Evolutionary conservation across 768 basidiomycete genomes (phyloP), one percentile per base, ranked within the genome.

Genomic region (Lentinula boryana): DNA sequence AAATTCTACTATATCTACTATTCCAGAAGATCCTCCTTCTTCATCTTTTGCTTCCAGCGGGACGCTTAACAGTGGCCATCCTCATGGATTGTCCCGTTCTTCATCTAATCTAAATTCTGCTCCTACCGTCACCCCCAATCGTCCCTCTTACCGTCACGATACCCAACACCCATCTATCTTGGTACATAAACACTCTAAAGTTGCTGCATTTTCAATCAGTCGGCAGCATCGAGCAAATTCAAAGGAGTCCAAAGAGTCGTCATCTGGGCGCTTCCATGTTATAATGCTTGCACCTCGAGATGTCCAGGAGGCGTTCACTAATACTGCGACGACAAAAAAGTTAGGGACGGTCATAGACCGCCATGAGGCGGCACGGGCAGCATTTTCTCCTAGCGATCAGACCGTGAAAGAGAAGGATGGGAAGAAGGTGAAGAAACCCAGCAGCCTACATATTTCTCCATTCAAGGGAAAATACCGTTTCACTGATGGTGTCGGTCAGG

Each of bases 161-260:
- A 40, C 23, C 13, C 44, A 60, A 8, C 50, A 60, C 16, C 58
- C 58, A 13, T 18, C 58, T 51, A 49, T 60, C 33, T 18, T 60
- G 15, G 58, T 60, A 9, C 58, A 60, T 32, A 49, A 50, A 32
- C 58, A 60, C 27, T 60, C 58, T 10, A 60, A 52, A 36, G 58
- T 52, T 33, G 38, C 48, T 21, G 58, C 58, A 18, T 60, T 60
- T 27, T 60, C 58, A 13, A 50, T 60, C 6, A 50, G 36, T 35
- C 27, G 58, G 21, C 58, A 60, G n/a, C 23, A 58, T 46, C 23
- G 57, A 46, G 31, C 31, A 10, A 44, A 13, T 31, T 16, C 38
- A 10, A 57, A 43, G 23, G 32, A 21, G 40, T 48, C 44, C 16
- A 50, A 50, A n/a, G 21, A 21, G 5, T 40, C 48, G 7, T 35